These are phyloP conservation scores for Melastoma malabathricum DNA, from an alignment of 345 rosid species.

Conservation along the genomic window DNA sequence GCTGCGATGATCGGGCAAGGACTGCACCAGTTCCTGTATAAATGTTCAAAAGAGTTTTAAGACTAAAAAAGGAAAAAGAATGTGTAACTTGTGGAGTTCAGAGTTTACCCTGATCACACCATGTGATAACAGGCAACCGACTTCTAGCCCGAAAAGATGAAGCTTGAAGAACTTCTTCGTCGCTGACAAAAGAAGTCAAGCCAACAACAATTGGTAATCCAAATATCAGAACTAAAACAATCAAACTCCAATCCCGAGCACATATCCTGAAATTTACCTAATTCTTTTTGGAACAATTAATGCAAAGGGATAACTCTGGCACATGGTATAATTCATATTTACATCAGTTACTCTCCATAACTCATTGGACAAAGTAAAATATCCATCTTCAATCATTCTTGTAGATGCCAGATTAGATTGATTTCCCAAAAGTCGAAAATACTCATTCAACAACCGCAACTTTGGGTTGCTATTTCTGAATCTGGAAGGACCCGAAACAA, in stretches of 20 bases:
- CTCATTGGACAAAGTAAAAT: constrained; percentile 61
- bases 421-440: constrained; percentile 79
- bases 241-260: too few species aligned
- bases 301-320: constrained; percentile 84
- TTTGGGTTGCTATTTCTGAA: constrained; percentile 56
- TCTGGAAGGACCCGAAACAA: constrained; percentile 65
- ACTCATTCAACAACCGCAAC: constrained; percentile 80
- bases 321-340: constrained; percentile 55
- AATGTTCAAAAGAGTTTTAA: constrained; percentile 4
- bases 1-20: constrained; percentile 98
- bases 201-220: too few species aligned
- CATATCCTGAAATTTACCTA: constrained; percentile 30
- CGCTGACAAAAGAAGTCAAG: constrained; percentile 26
- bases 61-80: constrained; percentile 4
- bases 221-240: background rate
- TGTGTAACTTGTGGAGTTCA: background rate
- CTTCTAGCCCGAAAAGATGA: constrained; percentile 79
- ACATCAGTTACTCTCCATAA: constrained; percentile 75
- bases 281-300: constrained; percentile 74
- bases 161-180: constrained; percentile 75
- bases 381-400: constrained; percentile 52
- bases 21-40: constrained; percentile 75
- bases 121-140: constrained; percentile 80
- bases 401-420: constrained; percentile 42
- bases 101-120: constrained; percentile 85